Base-by-base conservation (phyloP, 805 yeast genomes). In the Kodamaea restingae region DNA sequence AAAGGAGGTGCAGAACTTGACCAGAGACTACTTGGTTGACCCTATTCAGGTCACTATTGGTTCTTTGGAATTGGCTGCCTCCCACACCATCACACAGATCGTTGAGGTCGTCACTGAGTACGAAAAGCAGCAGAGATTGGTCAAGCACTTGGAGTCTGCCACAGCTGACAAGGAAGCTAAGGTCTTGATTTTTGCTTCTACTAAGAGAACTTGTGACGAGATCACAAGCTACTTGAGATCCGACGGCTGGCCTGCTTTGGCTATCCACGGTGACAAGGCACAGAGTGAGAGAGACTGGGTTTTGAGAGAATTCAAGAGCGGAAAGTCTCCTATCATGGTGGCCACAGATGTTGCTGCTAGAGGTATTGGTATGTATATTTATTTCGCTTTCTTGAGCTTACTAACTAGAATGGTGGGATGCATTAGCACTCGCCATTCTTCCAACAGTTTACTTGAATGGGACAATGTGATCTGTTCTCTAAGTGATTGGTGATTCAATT, bases 311-410 rank as follows among this genome's bases (percentile, higher is more conserved):
- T 93, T 93, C 75, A 86, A 84, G 77, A 60, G 78, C 45, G 98
- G 98, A 55, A 85, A 81, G 67, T 81, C 95, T 40, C 96, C 96
- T 50, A 83, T 93, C 58, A 88, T 93, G 97, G 96, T 90, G 62
- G 98, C 98, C 47, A 93, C 98, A 49, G 98, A 93, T 68, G 98
- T 93, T 65, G 98, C 98, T 48, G 96, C 98, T 51, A 86, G 98
- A 78, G 98, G 98, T 81, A 88, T 93, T 73, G 97, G 96, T 88
- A 87, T 70, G 96, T 86, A 44, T 48, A 47, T 18, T 38, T 32
- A 15, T 37, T 37, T 39, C 18, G 18, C 36, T 33, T 4, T 15
- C 15, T 29, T 8, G 17, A 17, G 32, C 32, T n/a, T 30, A 51
- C 55, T 52, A 51, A 51, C 51, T 39, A 34, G 41, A 27, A 26